These are phyloP conservation scores for Nannochloropsis gaditana DNA, from an alignment of 108 stramenopile genomes.

Conservation along the genomic window DNA sequence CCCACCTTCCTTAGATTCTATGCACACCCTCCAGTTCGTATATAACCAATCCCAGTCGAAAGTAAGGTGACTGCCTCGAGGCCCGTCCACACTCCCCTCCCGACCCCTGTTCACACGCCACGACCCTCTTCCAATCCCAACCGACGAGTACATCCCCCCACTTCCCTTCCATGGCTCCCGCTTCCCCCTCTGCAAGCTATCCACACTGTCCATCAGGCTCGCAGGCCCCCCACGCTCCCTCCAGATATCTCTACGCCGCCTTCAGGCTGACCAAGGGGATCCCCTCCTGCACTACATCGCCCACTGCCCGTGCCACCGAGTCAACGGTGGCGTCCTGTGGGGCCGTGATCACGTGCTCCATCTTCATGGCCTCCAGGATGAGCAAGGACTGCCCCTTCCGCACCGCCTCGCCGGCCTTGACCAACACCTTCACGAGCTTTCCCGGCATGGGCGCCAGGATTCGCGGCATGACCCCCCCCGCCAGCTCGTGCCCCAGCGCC, in stretches of 20 bases:
- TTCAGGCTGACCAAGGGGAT: constrained; percentile 55
- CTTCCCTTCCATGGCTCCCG: too few species aligned
- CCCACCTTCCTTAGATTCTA: too few species aligned
- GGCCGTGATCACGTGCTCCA: constrained; percentile 69
- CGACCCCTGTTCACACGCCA: too few species aligned
- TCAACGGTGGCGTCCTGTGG: constrained; percentile 58
- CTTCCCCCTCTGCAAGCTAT: too few species aligned
- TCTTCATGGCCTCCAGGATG: constrained; percentile 87
- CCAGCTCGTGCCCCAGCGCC: constrained; percentile 22
- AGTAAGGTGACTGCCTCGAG: too few species aligned
- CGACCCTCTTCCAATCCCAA: too few species aligned
- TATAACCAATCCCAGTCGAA: too few species aligned
- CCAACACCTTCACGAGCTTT: constrained; percentile 61
- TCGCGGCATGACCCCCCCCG: constrained; percentile 40
- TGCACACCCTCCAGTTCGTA: too few species aligned
- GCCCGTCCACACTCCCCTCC: too few species aligned
- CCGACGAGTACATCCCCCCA: too few species aligned
- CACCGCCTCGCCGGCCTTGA: constrained; percentile 60
- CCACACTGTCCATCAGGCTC: too few species aligned
- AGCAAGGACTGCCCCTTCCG: constrained; percentile 61
- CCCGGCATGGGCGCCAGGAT: constrained; percentile 80
- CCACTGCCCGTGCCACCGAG: constrained; percentile 47
- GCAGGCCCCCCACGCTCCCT: neutral
- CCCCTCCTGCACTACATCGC: constrained; percentile 63
- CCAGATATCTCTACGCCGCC: constrained; percentile 32